phyloP scores from a whole-genome alignment of 1,139 yeast species.

The Protomyces lactucae-debilis region DNA sequence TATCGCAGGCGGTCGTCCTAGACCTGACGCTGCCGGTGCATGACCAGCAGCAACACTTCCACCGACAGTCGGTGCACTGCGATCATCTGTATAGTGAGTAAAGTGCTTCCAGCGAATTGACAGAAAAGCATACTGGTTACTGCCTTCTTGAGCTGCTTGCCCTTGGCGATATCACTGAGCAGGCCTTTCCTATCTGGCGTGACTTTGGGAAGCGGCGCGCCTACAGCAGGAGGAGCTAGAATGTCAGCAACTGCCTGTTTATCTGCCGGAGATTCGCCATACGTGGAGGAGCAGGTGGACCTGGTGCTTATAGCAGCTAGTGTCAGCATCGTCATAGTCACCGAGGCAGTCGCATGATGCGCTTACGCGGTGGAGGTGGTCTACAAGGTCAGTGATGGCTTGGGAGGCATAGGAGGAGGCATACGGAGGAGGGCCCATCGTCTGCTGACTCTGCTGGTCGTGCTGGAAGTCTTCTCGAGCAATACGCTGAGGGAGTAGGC shows the following conservation, averaged over 20 bases:
- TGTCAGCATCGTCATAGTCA: neutral
- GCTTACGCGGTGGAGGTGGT: neutral
- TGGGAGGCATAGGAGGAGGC: neutral
- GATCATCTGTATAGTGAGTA: constrained; percentile 44
- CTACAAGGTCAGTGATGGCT: neutral
- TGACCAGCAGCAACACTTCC: constrained; percentile 40
- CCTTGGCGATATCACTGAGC: constrained; percentile 80
- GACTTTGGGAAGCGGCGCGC: constrained; percentile 35
- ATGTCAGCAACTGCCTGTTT: neutral
- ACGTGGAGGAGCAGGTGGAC: neutral
- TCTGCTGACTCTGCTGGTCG: neutral
- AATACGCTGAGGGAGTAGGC: neutral
- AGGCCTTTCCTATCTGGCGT: constrained; percentile 59
- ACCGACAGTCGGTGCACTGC: constrained; percentile 53
- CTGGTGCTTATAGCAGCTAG: neutral
- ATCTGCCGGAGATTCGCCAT: neutral
- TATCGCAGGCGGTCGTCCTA: constrained; percentile 28
- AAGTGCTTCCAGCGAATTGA: too few species aligned
- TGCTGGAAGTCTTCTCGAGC: neutral
- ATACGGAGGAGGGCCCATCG: neutral
- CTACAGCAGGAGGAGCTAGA: constrained; percentile 25
- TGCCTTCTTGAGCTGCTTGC: constrained; percentile 68
- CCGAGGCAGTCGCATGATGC: too few species aligned
- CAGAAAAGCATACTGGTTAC: constrained; percentile 45
- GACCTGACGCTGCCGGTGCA: constrained; percentile 30